These are phyloP conservation scores for Mycena olivaceomarginata DNA, from an alignment of 768 basidiomycete genomes.

Conservation along the genomic window DNA sequence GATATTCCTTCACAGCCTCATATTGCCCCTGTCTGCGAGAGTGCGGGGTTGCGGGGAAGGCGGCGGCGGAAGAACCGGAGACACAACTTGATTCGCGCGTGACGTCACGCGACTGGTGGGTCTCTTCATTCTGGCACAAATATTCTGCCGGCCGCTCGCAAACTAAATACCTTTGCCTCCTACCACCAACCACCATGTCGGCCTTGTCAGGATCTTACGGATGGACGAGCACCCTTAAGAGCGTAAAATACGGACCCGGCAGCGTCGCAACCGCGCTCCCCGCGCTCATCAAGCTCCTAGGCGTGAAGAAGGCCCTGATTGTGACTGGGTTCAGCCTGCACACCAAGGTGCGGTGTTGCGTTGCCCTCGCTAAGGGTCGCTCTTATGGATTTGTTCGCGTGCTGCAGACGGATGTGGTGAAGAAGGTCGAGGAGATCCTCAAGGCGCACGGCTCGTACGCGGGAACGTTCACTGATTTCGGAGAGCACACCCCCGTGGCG, in stretches of 20 bases:
- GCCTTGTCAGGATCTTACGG: constrained; percentile 73
- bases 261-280: constrained; percentile 78
- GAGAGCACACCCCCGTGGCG: constrained; percentile 82
- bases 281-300: constrained; percentile 71
- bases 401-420: constrained; percentile 76
- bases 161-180: background rate
- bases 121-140: no score
- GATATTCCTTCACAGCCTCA: no score
- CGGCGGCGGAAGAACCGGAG: no score
- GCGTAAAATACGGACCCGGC: constrained; percentile 85
- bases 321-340: constrained; percentile 84
- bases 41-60: no score
- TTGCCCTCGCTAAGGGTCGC: background rate
- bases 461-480: constrained; percentile 83
- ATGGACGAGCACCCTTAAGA: constrained; percentile 81
- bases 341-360: constrained; percentile 68
- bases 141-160: no score
- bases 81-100: no score
- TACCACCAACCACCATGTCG: background rate
- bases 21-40: no score
- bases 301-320: constrained; percentile 78
- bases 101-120: no score
- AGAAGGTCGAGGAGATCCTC: constrained; percentile 73
- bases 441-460: constrained; percentile 76
- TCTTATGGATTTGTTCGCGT: background rate